phyloP scores from a whole-genome alignment of 2,329 filamentous ascomycete species.

The Drechslerella coelobrocha region DNA sequence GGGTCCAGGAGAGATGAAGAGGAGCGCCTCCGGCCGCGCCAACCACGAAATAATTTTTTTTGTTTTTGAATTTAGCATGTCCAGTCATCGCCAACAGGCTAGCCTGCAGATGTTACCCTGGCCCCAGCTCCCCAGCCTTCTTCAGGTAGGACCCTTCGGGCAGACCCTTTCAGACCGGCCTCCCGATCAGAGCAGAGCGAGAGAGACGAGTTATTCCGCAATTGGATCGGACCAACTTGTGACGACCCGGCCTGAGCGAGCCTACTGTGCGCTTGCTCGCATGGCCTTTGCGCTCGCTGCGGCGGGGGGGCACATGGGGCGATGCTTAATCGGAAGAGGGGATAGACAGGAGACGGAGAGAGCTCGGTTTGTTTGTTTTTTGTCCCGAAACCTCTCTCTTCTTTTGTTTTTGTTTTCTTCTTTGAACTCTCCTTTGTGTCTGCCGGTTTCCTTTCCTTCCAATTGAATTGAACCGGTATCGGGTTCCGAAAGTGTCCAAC shows the following conservation, averaged over 20 bases:
- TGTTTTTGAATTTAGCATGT: constrained; percentile 1
- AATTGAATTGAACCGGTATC: no score
- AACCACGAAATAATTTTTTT: constrained; percentile 7
- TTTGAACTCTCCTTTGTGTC: background rate
- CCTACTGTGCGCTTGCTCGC: no score
- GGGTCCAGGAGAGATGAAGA: background rate
- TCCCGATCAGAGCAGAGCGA: background rate
- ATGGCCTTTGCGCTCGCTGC: background rate
- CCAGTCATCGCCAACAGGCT: constrained; percentile 9
- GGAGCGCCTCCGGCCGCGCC: constrained; percentile 3
- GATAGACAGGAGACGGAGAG: background rate
- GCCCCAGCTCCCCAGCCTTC: constrained; percentile 21
- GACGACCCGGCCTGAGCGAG: no score
- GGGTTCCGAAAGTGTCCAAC: no score
- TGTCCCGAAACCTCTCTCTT: background rate
- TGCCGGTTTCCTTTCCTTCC: no score
- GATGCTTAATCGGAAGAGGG: background rate
- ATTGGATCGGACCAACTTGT: no score
- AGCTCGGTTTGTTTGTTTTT: constrained; percentile 1
- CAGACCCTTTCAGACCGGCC: constrained; percentile 5
- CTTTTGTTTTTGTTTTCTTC: background rate
- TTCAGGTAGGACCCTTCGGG: constrained; percentile 42
- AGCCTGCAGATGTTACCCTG: constrained; percentile 11
- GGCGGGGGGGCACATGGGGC: background rate
- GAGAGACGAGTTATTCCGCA: background rate